Percentiles rank a stretch among this genome's conserved stretches.
Conservation (phyloP, 1,284 basidiomycete genomes). For the Sanguinoderma infundibulare region DNA sequence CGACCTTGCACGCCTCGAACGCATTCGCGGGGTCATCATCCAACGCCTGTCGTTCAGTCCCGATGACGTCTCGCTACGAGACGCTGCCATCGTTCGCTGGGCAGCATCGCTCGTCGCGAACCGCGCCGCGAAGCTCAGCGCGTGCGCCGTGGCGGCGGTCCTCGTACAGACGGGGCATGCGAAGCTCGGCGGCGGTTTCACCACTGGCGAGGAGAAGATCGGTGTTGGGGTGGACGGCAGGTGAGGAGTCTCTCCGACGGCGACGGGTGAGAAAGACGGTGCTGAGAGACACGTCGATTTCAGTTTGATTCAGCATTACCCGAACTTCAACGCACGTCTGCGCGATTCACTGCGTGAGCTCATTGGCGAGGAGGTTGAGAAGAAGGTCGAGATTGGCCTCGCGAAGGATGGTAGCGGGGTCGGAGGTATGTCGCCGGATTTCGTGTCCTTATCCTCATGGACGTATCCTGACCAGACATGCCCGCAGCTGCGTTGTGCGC, state of each 20-base stretch:
- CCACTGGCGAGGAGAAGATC: conserved; percentile 55
- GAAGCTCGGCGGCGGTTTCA: conserved; percentile 46
- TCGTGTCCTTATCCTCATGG: background rate
- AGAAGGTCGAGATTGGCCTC: conserved; percentile 82
- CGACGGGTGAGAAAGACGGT: background rate
- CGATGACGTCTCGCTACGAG: conserved; percentile 59
- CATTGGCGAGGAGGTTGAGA: conserved; percentile 82
- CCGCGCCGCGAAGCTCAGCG: conserved; percentile 85
- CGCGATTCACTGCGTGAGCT: conserved; percentile 76
- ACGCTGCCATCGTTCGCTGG: conserved; percentile 85
- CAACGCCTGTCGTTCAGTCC: conserved; percentile 63
- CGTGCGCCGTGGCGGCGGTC: conserved; percentile 86
- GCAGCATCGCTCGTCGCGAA: conserved; percentile 78
- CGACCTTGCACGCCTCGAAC: conserved; percentile 45
- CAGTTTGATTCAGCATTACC: conserved; percentile 91
- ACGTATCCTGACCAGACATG: background rate
- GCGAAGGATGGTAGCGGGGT: conserved; percentile 98
- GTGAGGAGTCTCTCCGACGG: conserved; percentile 39
- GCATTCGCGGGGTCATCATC: conserved; percentile 62
- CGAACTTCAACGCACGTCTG: conserved; percentile 79
- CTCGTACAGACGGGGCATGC: conserved; percentile 79
- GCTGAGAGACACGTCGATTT: conserved; percentile 8
- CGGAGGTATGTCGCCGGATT: conserved; percentile 69
- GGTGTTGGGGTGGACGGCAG: conserved; percentile 91
- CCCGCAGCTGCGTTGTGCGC: conserved; percentile 75